Percentiles rank a stretch among this genome's conserved stretches.
Conservation (phyloP, 495 filamentous ascomycete species). For the Glutinoglossum americanum region DNA sequence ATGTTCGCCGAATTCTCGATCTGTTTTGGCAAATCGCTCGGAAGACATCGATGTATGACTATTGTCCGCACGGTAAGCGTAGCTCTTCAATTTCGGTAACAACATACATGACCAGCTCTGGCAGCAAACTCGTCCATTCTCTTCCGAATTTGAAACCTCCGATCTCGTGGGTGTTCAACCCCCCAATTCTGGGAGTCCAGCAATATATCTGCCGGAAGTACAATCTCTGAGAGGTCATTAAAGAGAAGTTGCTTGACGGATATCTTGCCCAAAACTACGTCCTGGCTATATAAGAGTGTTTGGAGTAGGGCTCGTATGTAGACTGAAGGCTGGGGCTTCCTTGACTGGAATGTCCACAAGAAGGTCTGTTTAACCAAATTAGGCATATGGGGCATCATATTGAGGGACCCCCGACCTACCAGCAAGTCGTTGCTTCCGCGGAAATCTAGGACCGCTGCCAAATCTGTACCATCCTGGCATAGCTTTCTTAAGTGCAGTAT, state of each 20-base stretch:
- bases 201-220: slow-evolving; percentile 47
- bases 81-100: not conserved
- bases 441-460: slow-evolving; percentile 46
- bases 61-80: not conserved
- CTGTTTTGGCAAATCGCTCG: slow-evolving; percentile 74
- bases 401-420: slow-evolving; percentile 18
- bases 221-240: slow-evolving; percentile 54
- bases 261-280: slow-evolving; percentile 38
- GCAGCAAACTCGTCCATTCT: slow-evolving; percentile 65
- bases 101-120: slow-evolving; percentile 34
- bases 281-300: slow-evolving; percentile 48
- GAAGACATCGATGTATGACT: slow-evolving; percentile 66
- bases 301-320: slow-evolving; percentile 72
- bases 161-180: slow-evolving; percentile 56
- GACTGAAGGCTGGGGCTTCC: slow-evolving; percentile 60
- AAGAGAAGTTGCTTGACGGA: slow-evolving; percentile 55
- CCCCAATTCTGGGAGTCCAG: slow-evolving; percentile 51
- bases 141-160: slow-evolving; percentile 51
- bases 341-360: slow-evolving; percentile 49
- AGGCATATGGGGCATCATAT: not conserved
- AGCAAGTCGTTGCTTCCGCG: slow-evolving; percentile 43
- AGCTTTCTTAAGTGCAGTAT: slow-evolving; percentile 44
- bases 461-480: slow-evolving; percentile 48
- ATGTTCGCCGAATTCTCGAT: slow-evolving; percentile 59
- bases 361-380: slow-evolving; percentile 26